Percentiles rank a stretch among this genome's conserved stretches.
phyloP scores from a whole-genome alignment of 2,329 filamentous ascomycete species.

The Ophiocordyceps camponoti-floridani region DNA sequence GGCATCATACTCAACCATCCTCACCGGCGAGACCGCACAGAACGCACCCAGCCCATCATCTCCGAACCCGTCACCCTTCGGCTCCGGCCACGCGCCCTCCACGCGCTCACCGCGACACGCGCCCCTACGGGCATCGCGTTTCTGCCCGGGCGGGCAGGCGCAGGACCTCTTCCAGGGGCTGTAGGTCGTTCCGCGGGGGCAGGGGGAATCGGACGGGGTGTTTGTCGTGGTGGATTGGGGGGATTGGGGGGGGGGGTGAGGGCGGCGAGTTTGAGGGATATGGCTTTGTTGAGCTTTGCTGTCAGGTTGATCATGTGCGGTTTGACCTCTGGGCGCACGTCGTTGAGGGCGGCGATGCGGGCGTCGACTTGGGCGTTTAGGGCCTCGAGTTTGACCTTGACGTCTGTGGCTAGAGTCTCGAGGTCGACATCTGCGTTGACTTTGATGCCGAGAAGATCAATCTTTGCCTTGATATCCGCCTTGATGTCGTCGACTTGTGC shows the following conservation, averaged over 20 bases:
- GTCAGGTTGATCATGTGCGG: neutral
- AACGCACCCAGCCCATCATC: slow-evolving; percentile 10
- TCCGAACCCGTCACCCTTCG: too few relatives aligned
- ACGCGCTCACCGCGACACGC: slow-evolving; percentile 10
- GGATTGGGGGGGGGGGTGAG: slow-evolving; percentile 6
- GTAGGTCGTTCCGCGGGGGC: slow-evolving; percentile 17
- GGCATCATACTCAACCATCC: slow-evolving; percentile 16
- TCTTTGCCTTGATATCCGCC: neutral
- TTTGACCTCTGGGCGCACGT: slow-evolving; percentile 6
- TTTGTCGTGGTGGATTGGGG: too few relatives aligned
- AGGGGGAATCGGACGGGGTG: too few relatives aligned
- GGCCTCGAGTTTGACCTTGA: neutral
- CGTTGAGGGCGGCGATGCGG: neutral
- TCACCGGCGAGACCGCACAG: slow-evolving; percentile 16
- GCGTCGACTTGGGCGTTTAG: neutral
- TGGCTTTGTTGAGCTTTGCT: neutral
- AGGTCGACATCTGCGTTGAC: neutral
- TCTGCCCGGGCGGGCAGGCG: slow-evolving; percentile 22
- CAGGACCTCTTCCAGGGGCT: slow-evolving; percentile 21
- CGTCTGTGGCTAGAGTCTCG: neutral
- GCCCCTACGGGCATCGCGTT: slow-evolving; percentile 14
- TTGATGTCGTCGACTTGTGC: neutral
- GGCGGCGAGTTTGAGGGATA: neutral
- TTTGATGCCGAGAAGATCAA: neutral
- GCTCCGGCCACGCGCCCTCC: slow-evolving; percentile 16